phyloP scores from a whole-genome alignment of 495 filamentous ascomycete species.

The Durotheca rogersii region DNA sequence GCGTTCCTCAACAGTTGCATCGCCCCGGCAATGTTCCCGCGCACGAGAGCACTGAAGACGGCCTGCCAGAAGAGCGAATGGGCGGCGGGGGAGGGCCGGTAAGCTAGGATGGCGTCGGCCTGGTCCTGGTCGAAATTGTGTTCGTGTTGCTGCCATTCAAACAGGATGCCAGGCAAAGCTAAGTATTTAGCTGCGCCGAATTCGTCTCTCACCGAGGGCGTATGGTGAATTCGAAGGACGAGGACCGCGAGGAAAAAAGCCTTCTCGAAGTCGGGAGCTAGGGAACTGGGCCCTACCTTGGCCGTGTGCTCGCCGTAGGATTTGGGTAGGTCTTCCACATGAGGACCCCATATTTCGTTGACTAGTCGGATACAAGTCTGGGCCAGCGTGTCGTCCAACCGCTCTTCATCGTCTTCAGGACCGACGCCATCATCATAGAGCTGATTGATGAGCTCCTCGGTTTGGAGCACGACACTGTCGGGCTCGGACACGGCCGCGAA shows the following conservation, averaged over 20 bases:
- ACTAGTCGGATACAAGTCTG: constrained; percentile 56
- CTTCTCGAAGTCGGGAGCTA: constrained; percentile 61
- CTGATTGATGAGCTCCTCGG: constrained; percentile 51
- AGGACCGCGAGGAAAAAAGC: constrained; percentile 72
- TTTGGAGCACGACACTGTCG: constrained; percentile 57
- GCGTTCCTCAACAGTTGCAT: constrained; percentile 64
- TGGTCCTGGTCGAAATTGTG: constrained; percentile 64
- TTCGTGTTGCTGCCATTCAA: constrained; percentile 74
- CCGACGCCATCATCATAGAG: constrained; percentile 60
- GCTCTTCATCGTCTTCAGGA: constrained; percentile 53
- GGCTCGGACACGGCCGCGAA: constrained; percentile 49
- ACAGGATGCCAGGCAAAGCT: constrained; percentile 69
- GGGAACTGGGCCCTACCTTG: constrained; percentile 63
- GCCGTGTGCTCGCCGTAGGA: constrained; percentile 53
- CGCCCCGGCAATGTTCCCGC: constrained; percentile 66
- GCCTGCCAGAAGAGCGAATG: constrained; percentile 79
- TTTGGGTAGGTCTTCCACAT: constrained; percentile 47
- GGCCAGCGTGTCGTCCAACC: constrained; percentile 56
- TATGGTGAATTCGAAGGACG: constrained; percentile 73
- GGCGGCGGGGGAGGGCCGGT: constrained; percentile 68
- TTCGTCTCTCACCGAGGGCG: constrained; percentile 46
- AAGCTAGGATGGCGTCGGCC: constrained; percentile 57
- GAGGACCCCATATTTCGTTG: constrained; percentile 56
- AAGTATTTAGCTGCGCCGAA: constrained; percentile 37
- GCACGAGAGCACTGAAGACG: constrained; percentile 64